phyloP scores from a whole-genome alignment of 495 filamentous ascomycete genomes.

The Ramalina intermedia region DNA sequence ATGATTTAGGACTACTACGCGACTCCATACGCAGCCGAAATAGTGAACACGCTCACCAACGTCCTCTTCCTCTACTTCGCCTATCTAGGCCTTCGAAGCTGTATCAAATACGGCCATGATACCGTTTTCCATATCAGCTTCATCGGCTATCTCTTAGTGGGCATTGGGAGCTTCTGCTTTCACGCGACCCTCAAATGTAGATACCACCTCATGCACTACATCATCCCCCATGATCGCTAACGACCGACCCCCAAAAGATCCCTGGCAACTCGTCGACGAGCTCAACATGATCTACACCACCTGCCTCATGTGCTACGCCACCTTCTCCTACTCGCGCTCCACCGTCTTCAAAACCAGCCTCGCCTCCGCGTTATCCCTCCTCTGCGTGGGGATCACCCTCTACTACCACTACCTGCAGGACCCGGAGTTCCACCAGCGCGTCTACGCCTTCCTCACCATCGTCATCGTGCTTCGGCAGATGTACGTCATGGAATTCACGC shows the following conservation, averaged over 20 bases:
- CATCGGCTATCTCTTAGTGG: conserved; percentile 65
- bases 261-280: conserved; percentile 95
- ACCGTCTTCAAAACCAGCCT: conserved; percentile 38
- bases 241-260: conserved; percentile 40
- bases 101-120: conserved; percentile 54
- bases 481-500: conserved; percentile 74
- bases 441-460: conserved; percentile 68
- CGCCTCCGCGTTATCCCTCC: conserved; percentile 40
- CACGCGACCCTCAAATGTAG: conserved; percentile 71
- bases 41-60: conserved; percentile 68
- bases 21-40: conserved; percentile 45
- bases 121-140: conserved; percentile 57
- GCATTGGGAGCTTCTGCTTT: conserved; percentile 67
- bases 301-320: conserved; percentile 80
- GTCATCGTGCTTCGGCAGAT: conserved; percentile 66
- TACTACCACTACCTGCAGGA: conserved; percentile 93
- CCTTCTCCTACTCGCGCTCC: conserved; percentile 61
- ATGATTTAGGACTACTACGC: conserved; percentile 43
- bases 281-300: conserved; percentile 97
- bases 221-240: conserved; percentile 40
- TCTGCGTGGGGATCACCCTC: conserved; percentile 70
- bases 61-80: conserved; percentile 62
- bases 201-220: conserved; percentile 6
- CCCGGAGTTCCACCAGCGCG: conserved; percentile 82
- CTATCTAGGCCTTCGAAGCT: conserved; percentile 55